Evolutionary conservation across 257 asterid species (phyloP).

Genomic region (Penstemon barbatus): DNA sequence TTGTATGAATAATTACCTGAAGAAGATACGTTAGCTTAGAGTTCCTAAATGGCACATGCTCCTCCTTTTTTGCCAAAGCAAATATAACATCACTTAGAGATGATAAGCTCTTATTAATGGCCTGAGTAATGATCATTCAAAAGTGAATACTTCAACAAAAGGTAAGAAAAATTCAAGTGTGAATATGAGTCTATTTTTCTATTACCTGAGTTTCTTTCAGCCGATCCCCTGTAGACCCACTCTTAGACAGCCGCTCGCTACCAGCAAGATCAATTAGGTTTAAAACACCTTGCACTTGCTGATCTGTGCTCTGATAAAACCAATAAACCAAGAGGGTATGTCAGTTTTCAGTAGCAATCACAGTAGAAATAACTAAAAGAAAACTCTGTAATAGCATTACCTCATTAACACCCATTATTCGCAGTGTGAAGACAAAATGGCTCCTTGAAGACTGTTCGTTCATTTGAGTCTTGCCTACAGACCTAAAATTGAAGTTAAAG

Average conservation of each 20-base stretch:
- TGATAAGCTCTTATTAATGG: conserved; percentile 88
- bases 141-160: neutral
- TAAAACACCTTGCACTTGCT: conserved; percentile 87
- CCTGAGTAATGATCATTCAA: conserved; percentile 40
- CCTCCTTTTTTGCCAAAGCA: conserved; percentile 93
- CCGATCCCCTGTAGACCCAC: conserved; percentile 92
- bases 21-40: conserved; percentile 98
- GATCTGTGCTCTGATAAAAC: conserved; percentile 72
- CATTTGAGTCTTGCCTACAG: conserved; percentile 95
- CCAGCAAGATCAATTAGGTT: conserved; percentile 97
- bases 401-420: conserved; percentile 84
- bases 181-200: neutral
- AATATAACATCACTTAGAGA: conserved; percentile 95
- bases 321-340: neutral
- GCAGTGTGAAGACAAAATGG: conserved; percentile 85
- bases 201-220: conserved; percentile 93
- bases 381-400: conserved; percentile 36
- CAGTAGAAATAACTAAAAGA: neutral
- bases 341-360: conserved; percentile 6
- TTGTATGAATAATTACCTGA: conserved; percentile 58
- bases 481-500: conserved; percentile 41
- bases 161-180: neutral
- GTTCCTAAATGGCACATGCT: conserved; percentile 91
- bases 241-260: conserved; percentile 94
- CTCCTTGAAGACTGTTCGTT: conserved; percentile 94